A percentile compares a stretch with the other conserved stretches of the same genome.
phyloP scores from a whole-genome alignment of 805 yeast genomes.

The Ogataea paraovalis region DNA sequence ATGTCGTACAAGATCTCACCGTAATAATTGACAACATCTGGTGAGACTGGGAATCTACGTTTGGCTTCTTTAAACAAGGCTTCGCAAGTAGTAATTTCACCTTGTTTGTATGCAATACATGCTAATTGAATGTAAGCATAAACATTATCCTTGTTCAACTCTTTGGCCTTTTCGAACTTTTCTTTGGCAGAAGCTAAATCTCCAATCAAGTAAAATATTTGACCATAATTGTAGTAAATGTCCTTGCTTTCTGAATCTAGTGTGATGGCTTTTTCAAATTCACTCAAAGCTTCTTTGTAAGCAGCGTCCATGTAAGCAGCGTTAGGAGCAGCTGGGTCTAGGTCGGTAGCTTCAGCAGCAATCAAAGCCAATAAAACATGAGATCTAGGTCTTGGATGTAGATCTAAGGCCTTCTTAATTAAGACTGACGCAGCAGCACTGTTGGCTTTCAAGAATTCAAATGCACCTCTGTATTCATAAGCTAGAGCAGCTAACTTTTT shows the following conservation, averaged over 20 bases:
- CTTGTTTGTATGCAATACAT: conserved; percentile 82
- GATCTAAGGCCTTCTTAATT: conserved; percentile 59
- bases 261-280: conserved; percentile 68
- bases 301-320: not conserved
- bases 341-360: conserved; percentile 72
- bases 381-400: conserved; percentile 76
- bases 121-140: conserved; percentile 90
- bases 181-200: conserved; percentile 68
- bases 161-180: conserved; percentile 73
- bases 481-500: conserved; percentile 59
- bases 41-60: conserved; percentile 73
- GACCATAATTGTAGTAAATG: conserved; percentile 91
- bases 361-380: conserved; percentile 79
- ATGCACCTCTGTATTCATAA: conserved; percentile 77
- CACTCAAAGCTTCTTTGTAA: conserved; percentile 47
- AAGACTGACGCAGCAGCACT: conserved; percentile 59
- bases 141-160: conserved; percentile 68
- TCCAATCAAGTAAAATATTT: conserved; percentile 76
- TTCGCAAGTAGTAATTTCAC: conserved; percentile 55
- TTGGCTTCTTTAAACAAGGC: conserved; percentile 63
- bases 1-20: conserved; percentile 90
- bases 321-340: conserved; percentile 21
- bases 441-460: conserved; percentile 77
- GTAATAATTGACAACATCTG: conserved; percentile 91
- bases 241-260: conserved; percentile 73